Percentiles rank a stretch among this genome's conserved stretches.
Conservation (phyloP, 331 rosid species). For the Malus hybrid region DNA sequence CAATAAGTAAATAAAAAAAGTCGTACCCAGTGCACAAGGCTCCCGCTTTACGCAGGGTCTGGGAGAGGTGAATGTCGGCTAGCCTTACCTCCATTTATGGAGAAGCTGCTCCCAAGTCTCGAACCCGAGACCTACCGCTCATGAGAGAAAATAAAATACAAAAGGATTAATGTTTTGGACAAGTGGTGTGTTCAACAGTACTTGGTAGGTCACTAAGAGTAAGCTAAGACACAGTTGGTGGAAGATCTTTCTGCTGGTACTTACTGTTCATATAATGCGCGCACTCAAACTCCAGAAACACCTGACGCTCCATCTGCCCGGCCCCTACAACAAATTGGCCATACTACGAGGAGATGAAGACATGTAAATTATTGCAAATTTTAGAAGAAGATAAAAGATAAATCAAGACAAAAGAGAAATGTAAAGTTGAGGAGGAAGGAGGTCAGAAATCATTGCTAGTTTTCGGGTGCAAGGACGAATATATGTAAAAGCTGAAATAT, state of each 20-base stretch:
- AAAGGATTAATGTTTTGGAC: neutral
- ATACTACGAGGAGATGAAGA: neutral
- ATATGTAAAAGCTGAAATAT: neutral
- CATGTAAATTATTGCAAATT: neutral
- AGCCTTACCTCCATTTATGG: too few species aligned
- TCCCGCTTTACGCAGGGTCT: too few species aligned
- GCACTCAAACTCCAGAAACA: neutral
- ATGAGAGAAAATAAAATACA: too few species aligned
- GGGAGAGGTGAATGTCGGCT: too few species aligned
- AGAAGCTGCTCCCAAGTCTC: too few species aligned
- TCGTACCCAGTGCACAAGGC: too few species aligned
- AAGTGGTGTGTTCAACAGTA: neutral
- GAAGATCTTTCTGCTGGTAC: neutral
- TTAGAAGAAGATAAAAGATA: neutral
- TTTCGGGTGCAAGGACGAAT: neutral
- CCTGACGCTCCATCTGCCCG: neutral
- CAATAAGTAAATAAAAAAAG: neutral
- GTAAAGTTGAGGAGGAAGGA: neutral
- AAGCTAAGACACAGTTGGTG: neutral
- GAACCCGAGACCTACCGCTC: too few species aligned
- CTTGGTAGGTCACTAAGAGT: neutral
- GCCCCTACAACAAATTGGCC: neutral
- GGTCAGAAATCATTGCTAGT: neutral
- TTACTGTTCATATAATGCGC: neutral
- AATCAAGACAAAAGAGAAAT: neutral